Base-by-base conservation (phyloP, 805 yeast genomes). In the Monosporozyma solicola region DNA sequence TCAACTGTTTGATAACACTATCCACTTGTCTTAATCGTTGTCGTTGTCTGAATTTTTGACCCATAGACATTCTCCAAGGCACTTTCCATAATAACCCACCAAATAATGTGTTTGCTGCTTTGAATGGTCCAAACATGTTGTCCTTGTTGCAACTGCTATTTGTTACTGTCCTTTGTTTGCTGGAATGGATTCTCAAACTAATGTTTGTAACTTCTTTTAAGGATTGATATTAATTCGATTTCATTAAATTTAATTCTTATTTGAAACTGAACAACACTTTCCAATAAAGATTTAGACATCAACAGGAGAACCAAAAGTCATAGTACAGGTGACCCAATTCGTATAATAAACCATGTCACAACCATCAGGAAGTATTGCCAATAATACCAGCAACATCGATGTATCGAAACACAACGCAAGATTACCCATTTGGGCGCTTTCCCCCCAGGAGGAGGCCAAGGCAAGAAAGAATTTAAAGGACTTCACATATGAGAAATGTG, bases 31-130 rank as follows among this genome's bases (percentile, higher is more conserved):
- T 82, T 79, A 94, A 77, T 71, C 99, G 82, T 57, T 80, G 77
- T 73, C 97, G 80, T 66, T 88, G 90, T 65, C 98, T 79, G 55
- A 77, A 78, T 70, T 94, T 94, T 66, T 90, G 97, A 11, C 78
- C 80, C 37, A 76, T 73, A 2, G 96, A 86, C 78, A 92, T 74
- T 57, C 87, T 79, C 80, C 87, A 84, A 55, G 92, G 86, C 50
- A 74, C 76, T 68, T 85, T 86, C 87, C 84, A 79, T 51, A 63
- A 51, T 16, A 61, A 46, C 27, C 72, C 72, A 52, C 72, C 71
- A 7, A 65, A 52, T 29, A 59, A 50, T 0, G 66, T 43, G 48
- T 51, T 59, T 16, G 68, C 57, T 31, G 62, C 46, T 54, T 59
- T 69, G 43, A 69, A 69, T 25, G 68, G 62, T 31, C 70, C 70